A percentile compares a stretch with the other conserved stretches of the same genome.
phyloP scores from a whole-genome alignment of 2,329 filamentous ascomycete genomes.

The Camillea tinctor region DNA sequence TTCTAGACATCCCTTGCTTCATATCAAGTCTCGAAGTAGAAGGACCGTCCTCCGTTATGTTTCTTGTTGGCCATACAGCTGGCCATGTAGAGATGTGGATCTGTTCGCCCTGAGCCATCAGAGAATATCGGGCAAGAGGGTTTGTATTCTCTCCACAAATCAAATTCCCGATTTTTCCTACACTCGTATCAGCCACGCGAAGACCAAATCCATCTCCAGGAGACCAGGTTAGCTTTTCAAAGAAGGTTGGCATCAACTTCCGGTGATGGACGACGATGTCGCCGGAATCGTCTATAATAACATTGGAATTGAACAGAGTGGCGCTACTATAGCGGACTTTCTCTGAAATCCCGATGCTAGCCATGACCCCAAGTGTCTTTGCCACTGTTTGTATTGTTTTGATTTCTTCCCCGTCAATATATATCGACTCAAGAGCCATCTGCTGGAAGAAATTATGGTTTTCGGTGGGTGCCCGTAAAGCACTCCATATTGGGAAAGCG shows the following conservation, averaged over 20 bases:
- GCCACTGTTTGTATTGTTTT: conserved; percentile 39
- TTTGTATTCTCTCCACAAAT: conserved; percentile 61
- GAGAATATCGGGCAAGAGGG: conserved; percentile 48
- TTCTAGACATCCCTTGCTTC: no score
- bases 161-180: conserved; percentile 47
- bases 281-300: conserved; percentile 45
- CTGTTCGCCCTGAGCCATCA: conserved; percentile 56
- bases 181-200: conserved; percentile 42
- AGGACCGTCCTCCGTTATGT: conserved; percentile 5
- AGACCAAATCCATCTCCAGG: conserved; percentile 52
- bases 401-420: conserved; percentile 47
- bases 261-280: conserved; percentile 50
- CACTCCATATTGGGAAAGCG: no score
- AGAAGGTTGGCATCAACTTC: conserved; percentile 56
- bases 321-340: conserved; percentile 42
- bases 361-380: conserved; percentile 35
- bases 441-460: no score
- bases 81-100: conserved; percentile 57
- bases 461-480: no score
- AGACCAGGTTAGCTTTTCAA: conserved; percentile 55
- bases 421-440: conserved; percentile 47
- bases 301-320: conserved; percentile 51
- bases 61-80: conserved; percentile 50
- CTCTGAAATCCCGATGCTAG: conserved; percentile 52
- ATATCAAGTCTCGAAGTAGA: neutral